phyloP scores from a whole-genome alignment of 2,329 filamentous ascomycete species.

The Clonostachys byssicola region DNA sequence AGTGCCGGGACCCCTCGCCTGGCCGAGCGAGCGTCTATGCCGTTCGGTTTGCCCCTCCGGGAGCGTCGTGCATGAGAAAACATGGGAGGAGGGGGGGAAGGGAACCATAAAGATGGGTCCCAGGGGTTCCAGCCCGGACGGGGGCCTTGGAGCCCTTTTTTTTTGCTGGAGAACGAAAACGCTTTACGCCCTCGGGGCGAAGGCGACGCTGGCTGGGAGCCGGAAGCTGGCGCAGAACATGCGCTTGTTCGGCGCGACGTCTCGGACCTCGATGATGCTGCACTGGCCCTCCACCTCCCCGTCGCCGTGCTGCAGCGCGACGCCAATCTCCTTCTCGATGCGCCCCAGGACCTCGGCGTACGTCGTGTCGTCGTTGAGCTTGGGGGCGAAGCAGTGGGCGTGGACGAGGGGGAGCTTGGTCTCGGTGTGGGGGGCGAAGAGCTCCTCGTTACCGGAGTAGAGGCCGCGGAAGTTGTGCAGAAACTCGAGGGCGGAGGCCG shows the following conservation, averaged over 20 bases:
- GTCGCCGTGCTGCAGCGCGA: slow-evolving; percentile 35
- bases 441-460: slow-evolving; percentile 65
- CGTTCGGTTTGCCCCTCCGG: too few species aligned
- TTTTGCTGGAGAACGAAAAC: too few species aligned
- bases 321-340: slow-evolving; percentile 34
- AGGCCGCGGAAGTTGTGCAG: slow-evolving; percentile 64
- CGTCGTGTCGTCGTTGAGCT: slow-evolving; percentile 70
- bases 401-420: slow-evolving; percentile 76
- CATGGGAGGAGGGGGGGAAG: too few species aligned
- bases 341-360: slow-evolving; percentile 40
- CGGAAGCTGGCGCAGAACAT: slow-evolving; percentile 97
- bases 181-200: slow-evolving; percentile 37
- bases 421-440: slow-evolving; percentile 58
- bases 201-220: slow-evolving; percentile 78
- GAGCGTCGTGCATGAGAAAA: too few species aligned
- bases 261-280: slow-evolving; percentile 67
- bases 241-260: slow-evolving; percentile 88
- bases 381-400: slow-evolving; percentile 89
- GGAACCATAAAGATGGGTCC: too few species aligned
- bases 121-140: too few species aligned
- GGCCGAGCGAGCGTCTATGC: too few species aligned
- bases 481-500: slow-evolving; percentile 84
- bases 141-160: too few species aligned
- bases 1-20: too few species aligned
- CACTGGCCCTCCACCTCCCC: slow-evolving; percentile 42